Conservation (phyloP, 176 grass and related monocot species). For the Zea luxurians region DNA sequence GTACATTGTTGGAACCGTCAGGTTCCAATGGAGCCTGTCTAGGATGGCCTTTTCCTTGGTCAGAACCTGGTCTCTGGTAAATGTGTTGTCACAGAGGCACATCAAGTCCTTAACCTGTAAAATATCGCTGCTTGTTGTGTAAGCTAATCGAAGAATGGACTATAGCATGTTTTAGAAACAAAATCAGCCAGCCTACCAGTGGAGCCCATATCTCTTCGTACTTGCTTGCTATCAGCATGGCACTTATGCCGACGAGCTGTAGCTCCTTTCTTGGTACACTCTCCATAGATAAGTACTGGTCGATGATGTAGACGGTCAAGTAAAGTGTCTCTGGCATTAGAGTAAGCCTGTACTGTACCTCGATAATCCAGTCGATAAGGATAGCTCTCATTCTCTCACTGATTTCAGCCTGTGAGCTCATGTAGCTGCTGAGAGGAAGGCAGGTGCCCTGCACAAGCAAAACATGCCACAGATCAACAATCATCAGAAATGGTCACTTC, state of each 20-base stretch:
- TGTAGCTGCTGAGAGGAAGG: too few relatives aligned
- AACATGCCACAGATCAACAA: too few relatives aligned
- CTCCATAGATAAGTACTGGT: constrained; percentile 61
- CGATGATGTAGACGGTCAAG: constrained; percentile 51
- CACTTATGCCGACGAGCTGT: constrained; percentile 67
- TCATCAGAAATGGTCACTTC: too few relatives aligned
- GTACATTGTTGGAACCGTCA: too few relatives aligned
- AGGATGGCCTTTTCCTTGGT: constrained; percentile 58
- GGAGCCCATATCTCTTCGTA: constrained; percentile 83
- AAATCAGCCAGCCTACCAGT: constrained; percentile 30
- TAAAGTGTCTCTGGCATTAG: too few relatives aligned
- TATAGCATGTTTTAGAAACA: neutral
- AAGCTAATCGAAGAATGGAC: neutral
- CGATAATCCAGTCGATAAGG: too few relatives aligned
- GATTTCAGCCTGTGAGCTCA: too few relatives aligned
- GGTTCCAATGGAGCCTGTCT: constrained; percentile 47
- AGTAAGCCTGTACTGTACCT: too few relatives aligned
- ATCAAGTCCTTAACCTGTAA: constrained; percentile 58
- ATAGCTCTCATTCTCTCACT: too few relatives aligned
- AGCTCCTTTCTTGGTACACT: constrained; percentile 52
- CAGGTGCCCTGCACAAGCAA: too few relatives aligned
- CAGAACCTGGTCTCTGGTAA: constrained; percentile 49
- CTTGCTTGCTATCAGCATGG: constrained; percentile 83
- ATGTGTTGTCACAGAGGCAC: constrained; percentile 48
- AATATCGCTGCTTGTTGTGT: neutral